These are phyloP conservation scores for Tuctoria greenei DNA, from an alignment of 176 grass and related monocot genomes.

Conservation along the genomic window DNA sequence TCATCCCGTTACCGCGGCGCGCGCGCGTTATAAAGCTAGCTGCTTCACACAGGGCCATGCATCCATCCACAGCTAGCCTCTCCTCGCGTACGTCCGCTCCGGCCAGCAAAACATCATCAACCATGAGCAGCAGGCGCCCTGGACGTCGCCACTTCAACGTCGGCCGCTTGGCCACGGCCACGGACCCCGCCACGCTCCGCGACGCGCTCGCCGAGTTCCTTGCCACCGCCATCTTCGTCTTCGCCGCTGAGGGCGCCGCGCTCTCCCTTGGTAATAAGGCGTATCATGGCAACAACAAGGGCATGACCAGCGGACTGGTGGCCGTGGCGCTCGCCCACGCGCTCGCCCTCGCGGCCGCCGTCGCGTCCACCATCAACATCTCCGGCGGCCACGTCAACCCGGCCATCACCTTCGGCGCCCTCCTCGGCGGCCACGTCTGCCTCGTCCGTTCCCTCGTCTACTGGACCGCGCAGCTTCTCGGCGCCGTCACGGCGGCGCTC, in stretches of 20 bases:
- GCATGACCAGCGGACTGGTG: too few relatives aligned
- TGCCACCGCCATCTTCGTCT: too few relatives aligned
- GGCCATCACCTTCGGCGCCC: conserved; percentile 44
- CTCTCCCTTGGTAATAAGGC: too few relatives aligned
- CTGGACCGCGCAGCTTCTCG: conserved; percentile 44
- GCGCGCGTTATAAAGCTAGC: neutral
- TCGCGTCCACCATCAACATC: conserved; percentile 37
- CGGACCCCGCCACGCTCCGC: too few relatives aligned
- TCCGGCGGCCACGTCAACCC: conserved; percentile 54
- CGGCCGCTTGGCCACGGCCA: conserved; percentile 12
- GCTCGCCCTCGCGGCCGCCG: conserved; percentile 29
- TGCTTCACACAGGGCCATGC: neutral
- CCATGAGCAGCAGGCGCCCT: neutral
- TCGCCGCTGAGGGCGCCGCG: too few relatives aligned
- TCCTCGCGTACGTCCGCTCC: too few relatives aligned
- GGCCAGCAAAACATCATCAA: neutral
- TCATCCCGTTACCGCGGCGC: neutral
- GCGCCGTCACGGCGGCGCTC: conserved; percentile 28
- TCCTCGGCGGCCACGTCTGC: conserved; percentile 36
- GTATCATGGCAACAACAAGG: too few relatives aligned
- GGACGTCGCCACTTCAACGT: conserved; percentile 24
- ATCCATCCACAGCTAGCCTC: too few relatives aligned
- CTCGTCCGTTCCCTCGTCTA: conserved; percentile 41
- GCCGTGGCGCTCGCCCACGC: conserved; percentile 55
- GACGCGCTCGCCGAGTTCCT: too few relatives aligned